Conservation (phyloP, 2,329 filamentous ascomycete genomes). For the Phaeosphaeriaceae sp. region DNA sequence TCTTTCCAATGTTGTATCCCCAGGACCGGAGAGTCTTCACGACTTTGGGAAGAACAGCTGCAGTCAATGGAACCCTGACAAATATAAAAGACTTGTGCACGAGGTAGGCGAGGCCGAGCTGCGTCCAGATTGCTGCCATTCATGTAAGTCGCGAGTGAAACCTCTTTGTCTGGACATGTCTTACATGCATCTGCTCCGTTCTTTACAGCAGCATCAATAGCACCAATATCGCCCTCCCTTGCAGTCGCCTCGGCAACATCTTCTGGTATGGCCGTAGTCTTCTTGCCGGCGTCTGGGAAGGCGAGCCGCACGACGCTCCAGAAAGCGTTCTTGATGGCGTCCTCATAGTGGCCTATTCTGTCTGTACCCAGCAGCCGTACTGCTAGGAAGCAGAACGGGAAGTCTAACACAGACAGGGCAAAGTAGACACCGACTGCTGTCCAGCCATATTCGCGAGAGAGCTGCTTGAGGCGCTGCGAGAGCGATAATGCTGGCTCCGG, state of each 20-base stretch:
- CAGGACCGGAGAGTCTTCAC: conserved; percentile 85
- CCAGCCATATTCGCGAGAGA: conserved; percentile 95
- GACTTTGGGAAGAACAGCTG: conserved; percentile 90
- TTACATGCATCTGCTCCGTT: conserved; percentile 74
- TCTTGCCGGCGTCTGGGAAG: conserved; percentile 62
- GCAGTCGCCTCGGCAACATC: conserved; percentile 35
- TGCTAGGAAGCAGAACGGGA: conserved; percentile 92
- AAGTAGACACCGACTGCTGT: conserved; percentile 91
- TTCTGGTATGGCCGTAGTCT: conserved; percentile 54
- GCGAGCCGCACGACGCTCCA: conserved; percentile 66
- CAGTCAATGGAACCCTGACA: conserved; percentile 88
- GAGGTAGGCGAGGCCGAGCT: conserved; percentile 91
- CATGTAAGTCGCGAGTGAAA: conserved; percentile 15
- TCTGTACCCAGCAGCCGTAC: conserved; percentile 86
- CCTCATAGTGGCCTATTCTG: conserved; percentile 77
- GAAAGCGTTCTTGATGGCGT: conserved; percentile 68
- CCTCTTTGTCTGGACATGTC: conserved; percentile 37
- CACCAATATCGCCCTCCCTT: conserved; percentile 46
- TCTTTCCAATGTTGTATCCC: conserved; percentile 95
- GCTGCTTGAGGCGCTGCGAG: conserved; percentile 76
- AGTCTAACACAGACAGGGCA: conserved; percentile 81
- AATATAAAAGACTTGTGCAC: conserved; percentile 99
- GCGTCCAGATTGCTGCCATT: conserved; percentile 72
- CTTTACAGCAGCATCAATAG: conserved; percentile 69
- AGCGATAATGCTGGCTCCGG: conserved; percentile 60